phyloP scores from a whole-genome alignment of 805 yeast genomes.

The Sporopachydermia lactativora region DNA sequence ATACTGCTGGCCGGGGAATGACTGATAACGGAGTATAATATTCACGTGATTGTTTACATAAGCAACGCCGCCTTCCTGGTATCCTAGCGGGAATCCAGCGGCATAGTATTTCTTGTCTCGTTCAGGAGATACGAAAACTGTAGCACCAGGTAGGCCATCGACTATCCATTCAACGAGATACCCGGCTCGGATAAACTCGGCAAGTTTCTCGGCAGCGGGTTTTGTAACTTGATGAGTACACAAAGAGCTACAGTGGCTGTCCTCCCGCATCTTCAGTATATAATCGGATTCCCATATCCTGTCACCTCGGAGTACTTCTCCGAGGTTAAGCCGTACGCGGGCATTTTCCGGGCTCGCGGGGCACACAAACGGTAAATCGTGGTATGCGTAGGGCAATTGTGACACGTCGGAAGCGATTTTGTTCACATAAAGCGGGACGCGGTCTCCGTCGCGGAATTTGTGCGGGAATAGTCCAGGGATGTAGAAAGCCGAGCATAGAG shows the following conservation, averaged over 20 bases:
- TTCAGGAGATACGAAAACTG: constrained; percentile 53
- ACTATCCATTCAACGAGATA: constrained; percentile 76
- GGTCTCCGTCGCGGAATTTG: constrained; percentile 35
- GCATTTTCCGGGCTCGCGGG: constrained; percentile 37
- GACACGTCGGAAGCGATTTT: constrained; percentile 69
- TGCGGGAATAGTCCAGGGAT: constrained; percentile 17
- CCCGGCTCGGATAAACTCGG: constrained; percentile 45
- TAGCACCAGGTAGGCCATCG: constrained; percentile 80
- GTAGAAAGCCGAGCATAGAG: constrained; percentile 9
- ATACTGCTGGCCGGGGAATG: constrained; percentile 25
- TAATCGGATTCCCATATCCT: constrained; percentile 66
- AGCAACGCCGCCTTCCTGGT: constrained; percentile 40
- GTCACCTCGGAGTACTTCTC: constrained; percentile 73
- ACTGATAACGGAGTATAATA: constrained; percentile 64
- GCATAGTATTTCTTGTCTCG: constrained; percentile 58
- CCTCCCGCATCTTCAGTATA: constrained; percentile 46
- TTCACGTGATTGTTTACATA: constrained; percentile 70
- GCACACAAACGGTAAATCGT: constrained; percentile 70
- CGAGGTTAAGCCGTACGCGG: constrained; percentile 51
- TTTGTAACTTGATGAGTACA: constrained; percentile 54
- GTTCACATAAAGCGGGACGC: constrained; percentile 57
- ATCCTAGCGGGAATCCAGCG: constrained; percentile 80
- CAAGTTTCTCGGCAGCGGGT: constrained; percentile 35
- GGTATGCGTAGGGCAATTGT: constrained; percentile 63
- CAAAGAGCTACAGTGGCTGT: constrained; percentile 46